phyloP scores from a whole-genome alignment of 2,329 filamentous ascomycete genomes.

The Cordyceps fumosorosea region DNA sequence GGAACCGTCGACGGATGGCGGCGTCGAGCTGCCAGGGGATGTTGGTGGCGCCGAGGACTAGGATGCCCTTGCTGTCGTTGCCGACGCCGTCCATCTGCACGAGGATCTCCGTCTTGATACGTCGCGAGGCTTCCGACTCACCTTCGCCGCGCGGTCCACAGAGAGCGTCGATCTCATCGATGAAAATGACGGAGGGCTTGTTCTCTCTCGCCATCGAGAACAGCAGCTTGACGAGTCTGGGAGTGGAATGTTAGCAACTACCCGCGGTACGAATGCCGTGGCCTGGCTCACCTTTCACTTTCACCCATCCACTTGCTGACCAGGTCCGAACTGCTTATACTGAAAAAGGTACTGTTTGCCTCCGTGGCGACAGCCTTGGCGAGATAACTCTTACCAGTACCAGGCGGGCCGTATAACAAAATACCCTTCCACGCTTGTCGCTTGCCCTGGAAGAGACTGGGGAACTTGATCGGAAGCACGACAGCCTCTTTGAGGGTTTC shows the following conservation, averaged over 20 bases:
- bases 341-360: conserved; percentile 98
- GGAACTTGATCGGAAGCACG: conserved; percentile 96
- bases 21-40: conserved; percentile 98
- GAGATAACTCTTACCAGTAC: conserved; percentile 95
- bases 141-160: conserved; percentile 90
- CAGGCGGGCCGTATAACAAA: conserved; percentile 87
- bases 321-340: conserved; percentile 91
- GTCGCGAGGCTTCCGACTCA: conserved; percentile 91
- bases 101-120: conserved; percentile 97
- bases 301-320: conserved; percentile 99
- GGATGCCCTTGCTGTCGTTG: conserved; percentile 85
- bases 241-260: conserved; percentile 17
- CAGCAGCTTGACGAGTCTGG: conserved; percentile 85
- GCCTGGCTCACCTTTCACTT: conserved; percentile 68
- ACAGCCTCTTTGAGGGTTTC: conserved; percentile 97
- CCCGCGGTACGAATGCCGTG: not conserved
- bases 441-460: conserved; percentile 91
- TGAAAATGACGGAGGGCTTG: conserved; percentile 97
- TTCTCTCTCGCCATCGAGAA: conserved; percentile 98
- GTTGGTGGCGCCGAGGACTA: conserved; percentile 94
- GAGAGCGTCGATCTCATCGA: conserved; percentile 94
- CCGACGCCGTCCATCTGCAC: conserved; percentile 99
- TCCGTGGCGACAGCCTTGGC: conserved; percentile 97
- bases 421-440: conserved; percentile 98
- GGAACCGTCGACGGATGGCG: conserved; percentile 92